Evolutionary conservation across 148 eudicot genomes (phyloP).

Genomic region (Rhododendron kiyosumense): DNA sequence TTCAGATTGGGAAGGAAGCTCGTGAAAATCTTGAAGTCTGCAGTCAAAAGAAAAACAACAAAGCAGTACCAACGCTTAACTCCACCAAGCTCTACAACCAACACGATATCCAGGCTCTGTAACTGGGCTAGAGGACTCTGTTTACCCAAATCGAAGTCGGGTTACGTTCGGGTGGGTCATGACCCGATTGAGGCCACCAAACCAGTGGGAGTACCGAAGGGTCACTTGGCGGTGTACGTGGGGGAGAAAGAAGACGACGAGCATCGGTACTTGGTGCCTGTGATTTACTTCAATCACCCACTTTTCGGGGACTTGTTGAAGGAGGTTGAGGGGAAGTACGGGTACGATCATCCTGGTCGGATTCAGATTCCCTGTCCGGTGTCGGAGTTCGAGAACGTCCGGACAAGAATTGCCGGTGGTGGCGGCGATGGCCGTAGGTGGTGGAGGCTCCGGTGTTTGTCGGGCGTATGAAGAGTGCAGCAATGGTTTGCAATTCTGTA

Average conservation of each 20-base stretch:
- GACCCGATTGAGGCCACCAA: conserved; percentile 2
- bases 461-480: not conserved
- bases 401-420: conserved; percentile 35
- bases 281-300: conserved; percentile 53
- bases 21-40: conserved; percentile 41
- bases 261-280: conserved; percentile 42
- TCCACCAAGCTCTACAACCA: conserved; percentile 8
- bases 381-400: conserved; percentile 48
- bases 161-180: conserved; percentile 25
- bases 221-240: conserved; percentile 46
- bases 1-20: conserved; percentile 42
- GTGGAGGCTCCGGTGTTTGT: not conserved
- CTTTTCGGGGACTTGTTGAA: conserved; percentile 43
- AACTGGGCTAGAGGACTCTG: conserved; percentile 28
- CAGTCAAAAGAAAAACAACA: conserved; percentile 14
- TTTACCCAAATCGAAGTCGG: conserved; percentile 17
- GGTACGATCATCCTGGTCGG: conserved; percentile 46
- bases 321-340: conserved; percentile 45
- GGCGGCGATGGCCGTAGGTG: conserved; percentile 13
- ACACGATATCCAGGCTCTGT: conserved; percentile 28
- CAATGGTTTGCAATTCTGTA: too few species aligned
- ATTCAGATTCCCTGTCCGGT: conserved; percentile 53
- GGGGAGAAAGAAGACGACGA: conserved; percentile 31
- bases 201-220: conserved; percentile 37
- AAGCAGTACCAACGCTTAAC: conserved; percentile 12